A percentile compares a stretch with the other conserved stretches of the same genome.
Conservation (phyloP, 345 rosid genomes). For the Eucalyptus regnans region DNA sequence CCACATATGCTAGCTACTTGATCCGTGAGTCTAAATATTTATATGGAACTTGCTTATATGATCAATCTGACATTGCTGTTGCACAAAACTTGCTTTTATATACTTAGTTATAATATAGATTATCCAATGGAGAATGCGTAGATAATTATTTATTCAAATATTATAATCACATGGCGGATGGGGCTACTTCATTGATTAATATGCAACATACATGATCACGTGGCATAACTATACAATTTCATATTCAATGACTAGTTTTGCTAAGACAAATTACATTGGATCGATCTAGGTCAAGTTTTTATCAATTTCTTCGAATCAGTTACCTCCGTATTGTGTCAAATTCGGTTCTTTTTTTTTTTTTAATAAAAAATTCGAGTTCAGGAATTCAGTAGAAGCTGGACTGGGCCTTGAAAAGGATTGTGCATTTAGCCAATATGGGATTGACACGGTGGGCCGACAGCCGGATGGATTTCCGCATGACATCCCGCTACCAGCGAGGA, state of each 20-base stretch:
- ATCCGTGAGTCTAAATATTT: neutral
- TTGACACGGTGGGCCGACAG: neutral
- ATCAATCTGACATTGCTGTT: neutral
- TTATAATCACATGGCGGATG: neutral
- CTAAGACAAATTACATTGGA: neutral
- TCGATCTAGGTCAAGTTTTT: neutral
- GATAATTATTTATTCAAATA: neutral
- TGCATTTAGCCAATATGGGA: neutral
- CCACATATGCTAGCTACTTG: rapidly evolving
- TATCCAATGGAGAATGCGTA: neutral
- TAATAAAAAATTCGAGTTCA: neutral
- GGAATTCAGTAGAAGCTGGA: neutral
- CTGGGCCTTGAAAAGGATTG: neutral
- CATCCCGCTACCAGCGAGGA: neutral
- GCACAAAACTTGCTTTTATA: neutral
- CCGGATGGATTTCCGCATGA: neutral
- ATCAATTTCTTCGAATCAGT: neutral
- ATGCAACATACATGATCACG: neutral
- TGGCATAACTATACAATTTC: neutral
- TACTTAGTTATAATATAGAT: neutral
- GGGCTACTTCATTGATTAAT: neutral
- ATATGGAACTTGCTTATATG: neutral
- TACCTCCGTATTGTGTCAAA: neutral
- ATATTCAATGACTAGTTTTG: neutral
- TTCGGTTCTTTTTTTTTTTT: neutral